phyloP scores from a whole-genome alignment of 73 alveolate genomes.

The Diophrys appendiculata region DNA sequence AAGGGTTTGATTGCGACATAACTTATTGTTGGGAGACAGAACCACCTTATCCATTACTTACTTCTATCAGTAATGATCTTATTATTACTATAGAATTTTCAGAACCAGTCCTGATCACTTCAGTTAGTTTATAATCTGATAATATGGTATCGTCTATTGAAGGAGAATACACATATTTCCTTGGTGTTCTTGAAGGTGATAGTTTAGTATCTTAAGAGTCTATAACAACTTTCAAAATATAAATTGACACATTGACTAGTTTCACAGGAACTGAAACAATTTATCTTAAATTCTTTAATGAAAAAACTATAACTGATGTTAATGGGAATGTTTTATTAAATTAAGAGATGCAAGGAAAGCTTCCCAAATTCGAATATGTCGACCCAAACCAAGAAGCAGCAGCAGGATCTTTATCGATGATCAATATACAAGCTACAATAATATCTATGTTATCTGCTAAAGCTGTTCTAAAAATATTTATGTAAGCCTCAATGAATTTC shows the following conservation, averaged over 20 bases:
- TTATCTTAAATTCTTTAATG: background rate
- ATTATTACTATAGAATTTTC: background rate
- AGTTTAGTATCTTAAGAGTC: background rate
- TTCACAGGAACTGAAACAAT: background rate
- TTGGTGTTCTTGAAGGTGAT: background rate
- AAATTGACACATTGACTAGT: background rate
- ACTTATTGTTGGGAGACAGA: background rate
- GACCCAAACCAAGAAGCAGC: too few relatives aligned
- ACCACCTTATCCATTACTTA: background rate
- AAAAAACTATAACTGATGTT: background rate
- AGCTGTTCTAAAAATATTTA: too few relatives aligned
- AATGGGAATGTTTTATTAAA: background rate
- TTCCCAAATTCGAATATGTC: too few relatives aligned
- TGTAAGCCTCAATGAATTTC: too few relatives aligned
- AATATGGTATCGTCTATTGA: background rate
- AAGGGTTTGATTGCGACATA: background rate
- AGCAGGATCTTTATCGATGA: too few relatives aligned
- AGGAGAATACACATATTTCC: background rate
- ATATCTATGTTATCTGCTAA: too few relatives aligned
- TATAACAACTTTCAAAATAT: background rate
- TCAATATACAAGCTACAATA: too few relatives aligned
- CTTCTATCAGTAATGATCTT: background rate
- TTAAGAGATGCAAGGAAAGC: too few relatives aligned
- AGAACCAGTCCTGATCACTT: background rate
- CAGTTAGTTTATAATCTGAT: background rate